A percentile compares a stretch with the other conserved stretches of the same genome.
Conservation (phyloP, 495 filamentous ascomycete genomes). For the Aspergillus panamensis region DNA sequence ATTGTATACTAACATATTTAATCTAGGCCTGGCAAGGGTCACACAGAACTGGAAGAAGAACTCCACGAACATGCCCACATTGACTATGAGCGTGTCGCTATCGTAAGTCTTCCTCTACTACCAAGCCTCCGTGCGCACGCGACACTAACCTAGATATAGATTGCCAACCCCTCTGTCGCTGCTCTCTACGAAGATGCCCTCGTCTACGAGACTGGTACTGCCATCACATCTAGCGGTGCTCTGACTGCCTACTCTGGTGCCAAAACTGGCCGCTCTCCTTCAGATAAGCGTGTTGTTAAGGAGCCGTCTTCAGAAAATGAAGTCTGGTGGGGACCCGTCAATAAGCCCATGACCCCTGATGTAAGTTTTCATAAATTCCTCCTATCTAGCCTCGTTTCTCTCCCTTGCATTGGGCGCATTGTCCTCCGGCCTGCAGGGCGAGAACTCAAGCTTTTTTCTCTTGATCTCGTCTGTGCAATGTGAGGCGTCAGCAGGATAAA, state of each 20-base stretch:
- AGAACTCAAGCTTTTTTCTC: conserved; percentile 41
- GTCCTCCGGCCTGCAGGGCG: no score
- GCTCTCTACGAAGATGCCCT: conserved; percentile 98
- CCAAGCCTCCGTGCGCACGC: neutral
- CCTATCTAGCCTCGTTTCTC: conserved; percentile 4
- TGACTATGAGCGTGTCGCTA: conserved; percentile 97
- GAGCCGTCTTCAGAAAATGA: conserved; percentile 85
- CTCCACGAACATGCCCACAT: conserved; percentile 98
- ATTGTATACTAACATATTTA: conserved; percentile 29
- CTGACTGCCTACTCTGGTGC: conserved; percentile 95
- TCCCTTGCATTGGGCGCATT: conserved; percentile 24
- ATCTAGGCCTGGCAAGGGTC: conserved; percentile 70
- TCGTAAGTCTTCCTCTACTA: conserved; percentile 55
- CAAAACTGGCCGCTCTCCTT: conserved; percentile 95
- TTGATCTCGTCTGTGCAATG: conserved; percentile 6
- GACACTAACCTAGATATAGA: conserved; percentile 45
- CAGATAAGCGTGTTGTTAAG: conserved; percentile 95
- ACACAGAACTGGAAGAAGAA: conserved; percentile 96
- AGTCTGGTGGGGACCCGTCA: conserved; percentile 97
- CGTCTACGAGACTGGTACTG: conserved; percentile 96
- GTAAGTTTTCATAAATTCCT: conserved; percentile 56
- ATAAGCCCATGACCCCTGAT: conserved; percentile 97
- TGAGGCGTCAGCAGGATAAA: conserved; percentile 4
- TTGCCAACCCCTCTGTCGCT: conserved; percentile 86
- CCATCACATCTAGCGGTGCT: conserved; percentile 92